Conservation (phyloP, 768 basidiomycete species). For the Mycena belliarum region DNA sequence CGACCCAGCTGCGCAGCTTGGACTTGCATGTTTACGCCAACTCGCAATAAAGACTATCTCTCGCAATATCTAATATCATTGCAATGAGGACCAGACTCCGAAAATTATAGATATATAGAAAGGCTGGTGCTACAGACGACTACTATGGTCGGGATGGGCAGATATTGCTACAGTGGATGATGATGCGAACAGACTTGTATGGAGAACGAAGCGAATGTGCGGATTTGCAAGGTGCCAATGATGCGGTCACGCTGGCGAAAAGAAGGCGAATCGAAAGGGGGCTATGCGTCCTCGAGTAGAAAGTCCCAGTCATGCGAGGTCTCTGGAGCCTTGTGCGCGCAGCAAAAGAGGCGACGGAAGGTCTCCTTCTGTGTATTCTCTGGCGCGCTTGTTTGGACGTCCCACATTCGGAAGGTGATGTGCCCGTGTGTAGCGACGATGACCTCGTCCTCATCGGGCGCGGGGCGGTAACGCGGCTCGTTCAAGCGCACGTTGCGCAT, state of each 20-base stretch:
- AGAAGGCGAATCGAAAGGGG: constrained; percentile 1
- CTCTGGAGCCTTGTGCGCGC: constrained; percentile 55
- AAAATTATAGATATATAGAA: constrained; percentile 6
- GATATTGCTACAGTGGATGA: constrained; percentile 22
- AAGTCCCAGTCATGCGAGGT: constrained; percentile 76
- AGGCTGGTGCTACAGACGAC: constrained; percentile 10
- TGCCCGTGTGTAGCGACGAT: constrained; percentile 59
- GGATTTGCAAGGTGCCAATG: constrained; percentile 16
- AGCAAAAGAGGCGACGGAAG: constrained; percentile 64
- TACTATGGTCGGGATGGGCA: constrained; percentile 5
- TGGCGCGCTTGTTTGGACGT: constrained; percentile 62
- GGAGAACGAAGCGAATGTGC: constrained; percentile 15
- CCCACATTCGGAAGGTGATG: constrained; percentile 80
- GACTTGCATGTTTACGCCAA: background rate
- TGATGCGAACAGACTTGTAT: no score
- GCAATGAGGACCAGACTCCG: no score
- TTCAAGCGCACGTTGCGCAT: constrained; percentile 53
- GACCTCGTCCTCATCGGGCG: constrained; percentile 57
- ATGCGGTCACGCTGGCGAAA: constrained; percentile 17
- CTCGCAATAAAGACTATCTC: background rate
- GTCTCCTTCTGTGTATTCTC: constrained; percentile 65
- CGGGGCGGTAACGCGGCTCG: constrained; percentile 34
- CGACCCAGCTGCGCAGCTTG: constrained; percentile 9
- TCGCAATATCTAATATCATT: no score
- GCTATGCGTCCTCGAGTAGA: constrained; percentile 64